phyloP scores from a whole-genome alignment of 352 stramenopile species.

The Phytophthora cryptogea region DNA sequence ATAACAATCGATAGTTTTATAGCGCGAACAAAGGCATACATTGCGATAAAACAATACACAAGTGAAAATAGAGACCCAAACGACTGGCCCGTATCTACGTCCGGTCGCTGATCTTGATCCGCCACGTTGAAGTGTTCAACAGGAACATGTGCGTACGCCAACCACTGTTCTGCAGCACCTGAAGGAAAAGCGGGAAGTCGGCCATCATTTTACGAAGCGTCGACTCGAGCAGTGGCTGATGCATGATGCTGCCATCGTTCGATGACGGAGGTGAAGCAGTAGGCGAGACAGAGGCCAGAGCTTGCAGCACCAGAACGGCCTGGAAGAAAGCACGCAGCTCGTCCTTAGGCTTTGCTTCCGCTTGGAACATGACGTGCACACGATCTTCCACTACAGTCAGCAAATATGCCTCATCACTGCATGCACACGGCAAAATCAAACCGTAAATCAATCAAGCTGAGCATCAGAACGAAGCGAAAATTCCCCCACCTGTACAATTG shows the following conservation, averaged over 20 bases:
- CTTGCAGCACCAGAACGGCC: slow-evolving; percentile 57
- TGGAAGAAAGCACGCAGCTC: slow-evolving; percentile 81
- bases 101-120: slow-evolving; percentile 61
- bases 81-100: slow-evolving; percentile 22
- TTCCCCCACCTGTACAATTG: slow-evolving; percentile 55
- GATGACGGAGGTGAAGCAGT: slow-evolving; percentile 16
- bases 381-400: slow-evolving; percentile 38
- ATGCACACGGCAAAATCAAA: slow-evolving; percentile 2
- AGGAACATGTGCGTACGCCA: slow-evolving; percentile 80
- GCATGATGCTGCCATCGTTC: slow-evolving; percentile 21
- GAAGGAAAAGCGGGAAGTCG: slow-evolving; percentile 69
- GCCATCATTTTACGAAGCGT: slow-evolving; percentile 52
- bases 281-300: slow-evolving; percentile 28
- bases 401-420: slow-evolving; percentile 66
- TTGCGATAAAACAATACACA: neutral
- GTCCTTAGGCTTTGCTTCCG: slow-evolving; percentile 52
- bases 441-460: slow-evolving; percentile 2
- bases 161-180: slow-evolving; percentile 61
- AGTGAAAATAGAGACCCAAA: neutral
- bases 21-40: neutral
- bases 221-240: slow-evolving; percentile 45
- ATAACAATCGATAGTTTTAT: neutral
- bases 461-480: neutral
- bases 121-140: slow-evolving; percentile 66
- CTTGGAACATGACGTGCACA: slow-evolving; percentile 63